Conservation (phyloP, 179 eudicot genomes). For the Vitellaria paradoxa region DNA sequence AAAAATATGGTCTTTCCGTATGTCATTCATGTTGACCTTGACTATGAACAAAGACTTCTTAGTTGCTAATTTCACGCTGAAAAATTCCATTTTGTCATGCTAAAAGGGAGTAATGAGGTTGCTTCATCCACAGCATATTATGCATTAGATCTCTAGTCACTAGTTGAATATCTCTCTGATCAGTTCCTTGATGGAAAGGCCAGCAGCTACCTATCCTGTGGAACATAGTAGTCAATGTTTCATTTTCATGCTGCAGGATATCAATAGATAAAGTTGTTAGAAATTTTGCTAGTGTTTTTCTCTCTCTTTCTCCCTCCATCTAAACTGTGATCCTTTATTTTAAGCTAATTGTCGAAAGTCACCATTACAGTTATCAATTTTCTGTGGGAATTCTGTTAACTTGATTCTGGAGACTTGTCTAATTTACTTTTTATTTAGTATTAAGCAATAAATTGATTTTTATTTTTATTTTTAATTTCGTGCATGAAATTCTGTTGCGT, state of each 20-base stretch:
- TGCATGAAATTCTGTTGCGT: background rate
- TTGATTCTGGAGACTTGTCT: background rate
- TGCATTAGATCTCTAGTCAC: background rate
- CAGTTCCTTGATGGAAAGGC: background rate
- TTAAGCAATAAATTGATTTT: background rate
- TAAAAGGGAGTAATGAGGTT: background rate
- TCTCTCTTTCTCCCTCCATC: background rate
- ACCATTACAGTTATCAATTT: background rate
- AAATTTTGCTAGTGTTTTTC: background rate
- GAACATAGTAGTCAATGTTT: background rate
- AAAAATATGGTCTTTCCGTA: too few relatives aligned
- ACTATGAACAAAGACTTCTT: background rate
- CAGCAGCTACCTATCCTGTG: background rate
- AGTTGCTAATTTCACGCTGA: background rate
- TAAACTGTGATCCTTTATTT: background rate
- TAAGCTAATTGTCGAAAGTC: background rate
- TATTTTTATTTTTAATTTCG: background rate
- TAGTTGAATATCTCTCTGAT: background rate
- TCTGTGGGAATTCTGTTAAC: background rate
- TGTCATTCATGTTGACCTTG: too few relatives aligned
- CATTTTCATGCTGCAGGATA: background rate
- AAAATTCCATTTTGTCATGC: background rate
- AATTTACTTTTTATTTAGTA: background rate
- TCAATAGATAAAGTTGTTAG: background rate
- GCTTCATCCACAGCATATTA: background rate